A percentile compares a stretch with the other conserved stretches of the same genome.
phyloP scores from a whole-genome alignment of 148 eudicot genomes.

The Arbutus unedo region DNA sequence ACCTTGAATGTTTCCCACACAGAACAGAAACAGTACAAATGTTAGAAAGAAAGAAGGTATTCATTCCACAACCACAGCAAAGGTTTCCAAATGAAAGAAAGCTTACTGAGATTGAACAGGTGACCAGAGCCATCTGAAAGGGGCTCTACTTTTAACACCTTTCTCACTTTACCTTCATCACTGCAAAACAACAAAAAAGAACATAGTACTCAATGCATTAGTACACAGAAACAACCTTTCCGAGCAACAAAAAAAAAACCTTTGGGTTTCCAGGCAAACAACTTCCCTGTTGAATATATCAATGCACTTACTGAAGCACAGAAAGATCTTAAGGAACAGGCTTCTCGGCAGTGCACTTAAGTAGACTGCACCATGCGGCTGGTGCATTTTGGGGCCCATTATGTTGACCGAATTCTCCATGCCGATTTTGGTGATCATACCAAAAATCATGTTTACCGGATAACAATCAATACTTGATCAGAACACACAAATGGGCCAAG shows the following conservation, averaged over 20 bases:
- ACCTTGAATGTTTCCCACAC: constrained; percentile 37
- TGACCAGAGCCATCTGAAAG: constrained; percentile 96
- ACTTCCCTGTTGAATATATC: neutral
- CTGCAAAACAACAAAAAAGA: constrained; percentile 36
- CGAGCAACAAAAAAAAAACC: neutral
- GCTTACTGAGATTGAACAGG: constrained; percentile 84
- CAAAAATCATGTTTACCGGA: no score
- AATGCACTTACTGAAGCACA: neutral
- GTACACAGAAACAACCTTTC: no score
- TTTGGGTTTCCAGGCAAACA: neutral
- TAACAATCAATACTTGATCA: no score
- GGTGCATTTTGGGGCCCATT: no score
- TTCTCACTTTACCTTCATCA: constrained; percentile 94
- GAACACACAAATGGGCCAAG: no score
- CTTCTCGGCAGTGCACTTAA: no score
- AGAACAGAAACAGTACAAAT: constrained; percentile 15
- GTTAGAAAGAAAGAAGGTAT: constrained; percentile 8
- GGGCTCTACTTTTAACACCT: constrained; percentile 95
- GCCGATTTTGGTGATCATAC: no score
- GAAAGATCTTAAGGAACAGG: no score
- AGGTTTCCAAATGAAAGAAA: constrained; percentile 12
- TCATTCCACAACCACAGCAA: neutral
- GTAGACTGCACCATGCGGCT: no score
- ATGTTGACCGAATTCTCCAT: no score
- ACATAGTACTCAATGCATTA: neutral